phyloP scores from a whole-genome alignment of 2,329 filamentous ascomycete species.

The Trichoderma koningii region DNA sequence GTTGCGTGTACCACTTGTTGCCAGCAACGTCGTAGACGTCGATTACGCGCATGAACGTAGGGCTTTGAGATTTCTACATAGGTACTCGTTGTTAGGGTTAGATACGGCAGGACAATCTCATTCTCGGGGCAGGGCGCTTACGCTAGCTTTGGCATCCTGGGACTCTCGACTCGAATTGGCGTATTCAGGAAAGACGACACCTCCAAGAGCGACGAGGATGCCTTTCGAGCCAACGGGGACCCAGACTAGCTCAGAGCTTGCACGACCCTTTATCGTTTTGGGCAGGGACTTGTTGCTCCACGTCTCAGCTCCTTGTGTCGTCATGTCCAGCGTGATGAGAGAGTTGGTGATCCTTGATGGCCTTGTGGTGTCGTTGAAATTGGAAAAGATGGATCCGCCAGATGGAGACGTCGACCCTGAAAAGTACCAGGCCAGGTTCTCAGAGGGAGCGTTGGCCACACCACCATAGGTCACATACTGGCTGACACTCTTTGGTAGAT shows the following conservation, averaged over 20 bases:
- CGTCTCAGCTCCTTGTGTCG: conserved; percentile 47
- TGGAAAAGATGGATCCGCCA: conserved; percentile 52
- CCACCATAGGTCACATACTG: conserved; percentile 67
- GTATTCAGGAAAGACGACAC: conserved; percentile 65
- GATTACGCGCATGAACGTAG: conserved; percentile 69
- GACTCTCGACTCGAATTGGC: conserved; percentile 34
- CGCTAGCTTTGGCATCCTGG: conserved; percentile 38
- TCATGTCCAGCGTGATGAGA: conserved; percentile 64
- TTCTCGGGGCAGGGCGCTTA: conserved; percentile 32
- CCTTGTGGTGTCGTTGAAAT: conserved; percentile 40
- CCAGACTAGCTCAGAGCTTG: conserved; percentile 69
- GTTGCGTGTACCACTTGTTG: conserved; percentile 68
- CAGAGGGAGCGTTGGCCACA: conserved; percentile 64
- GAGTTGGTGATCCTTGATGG: conserved; percentile 54
- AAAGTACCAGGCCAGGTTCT: conserved; percentile 73
- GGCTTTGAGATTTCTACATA: conserved; percentile 61
- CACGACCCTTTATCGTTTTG: conserved; percentile 52
- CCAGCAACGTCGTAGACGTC: conserved; percentile 76
- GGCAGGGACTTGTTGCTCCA: conserved; percentile 63
- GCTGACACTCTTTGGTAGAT: conserved; percentile 52
- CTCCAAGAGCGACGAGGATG: conserved; percentile 75
- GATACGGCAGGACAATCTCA: not conserved
- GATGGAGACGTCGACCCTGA: conserved; percentile 59
- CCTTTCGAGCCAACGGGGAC: conserved; percentile 76
- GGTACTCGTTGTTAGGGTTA: conserved; percentile 8